Evolutionary conservation across 2,329 filamentous ascomycete genomes (phyloP).

Genomic region (Penicillium sp.): DNA sequence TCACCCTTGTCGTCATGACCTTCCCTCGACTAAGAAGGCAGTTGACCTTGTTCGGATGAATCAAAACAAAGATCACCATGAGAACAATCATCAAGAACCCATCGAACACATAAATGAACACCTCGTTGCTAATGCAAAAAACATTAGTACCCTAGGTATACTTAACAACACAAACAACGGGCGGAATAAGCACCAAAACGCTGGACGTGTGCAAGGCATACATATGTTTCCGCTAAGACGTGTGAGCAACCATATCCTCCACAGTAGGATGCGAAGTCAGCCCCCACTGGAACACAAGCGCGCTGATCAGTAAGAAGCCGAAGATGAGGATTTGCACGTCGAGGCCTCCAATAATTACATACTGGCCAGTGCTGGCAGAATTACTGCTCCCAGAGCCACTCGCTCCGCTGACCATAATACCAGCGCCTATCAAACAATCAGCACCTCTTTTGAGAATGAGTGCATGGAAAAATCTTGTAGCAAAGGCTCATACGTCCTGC

Average conservation of each 20-base stretch:
- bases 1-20: conserved; percentile 19
- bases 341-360: conserved; percentile 29
- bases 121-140: conserved; percentile 26
- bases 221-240: conserved; percentile 38
- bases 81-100: conserved; percentile 29
- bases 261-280: conserved; percentile 29
- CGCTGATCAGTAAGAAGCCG: conserved; percentile 28
- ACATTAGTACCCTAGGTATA: conserved; percentile 28
- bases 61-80: conserved; percentile 22
- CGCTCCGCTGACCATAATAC: conserved; percentile 19
- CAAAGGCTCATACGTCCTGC: too few species aligned
- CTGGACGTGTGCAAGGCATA: conserved; percentile 27
- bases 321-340: conserved; percentile 34
- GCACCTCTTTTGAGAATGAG: too few species aligned
- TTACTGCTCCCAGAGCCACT: background rate
- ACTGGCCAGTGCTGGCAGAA: conserved; percentile 16
- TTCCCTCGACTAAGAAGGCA: conserved; percentile 19
- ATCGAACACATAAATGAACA: conserved; percentile 33
- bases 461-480: too few species aligned
- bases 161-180: conserved; percentile 29
- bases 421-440: conserved; percentile 22
- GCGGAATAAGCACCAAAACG: conserved; percentile 28
- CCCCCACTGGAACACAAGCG: conserved; percentile 26
- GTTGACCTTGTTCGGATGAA: conserved; percentile 24
- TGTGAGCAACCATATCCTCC: conserved; percentile 16